Evolutionary conservation across 495 filamentous ascomycete genomes (phyloP), one percentile per base, ranked within the genome.

Genomic region (Aspergillus cavernicola): DNA sequence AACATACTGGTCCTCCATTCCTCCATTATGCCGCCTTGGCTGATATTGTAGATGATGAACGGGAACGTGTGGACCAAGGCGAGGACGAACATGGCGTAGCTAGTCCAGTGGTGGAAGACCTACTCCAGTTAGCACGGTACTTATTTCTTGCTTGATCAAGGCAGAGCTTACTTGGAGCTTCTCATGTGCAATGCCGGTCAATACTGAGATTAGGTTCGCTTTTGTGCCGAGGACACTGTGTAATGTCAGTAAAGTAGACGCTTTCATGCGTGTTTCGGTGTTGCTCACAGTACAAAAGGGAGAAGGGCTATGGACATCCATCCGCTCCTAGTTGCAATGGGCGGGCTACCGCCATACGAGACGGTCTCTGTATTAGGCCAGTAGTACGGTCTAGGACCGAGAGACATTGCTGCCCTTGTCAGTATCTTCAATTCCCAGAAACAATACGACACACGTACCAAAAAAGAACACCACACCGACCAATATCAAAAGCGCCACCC

Each of bases 101-200:
- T 64, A 2, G 70, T 70, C 78, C 78, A 83, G 28, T 75, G 72
- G 57, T 84, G 81, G 44, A 78, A 76, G 32, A 70, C 29, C 41
- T 59, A n/a, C 28, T 9, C 4, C 9, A 4, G 9, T 28, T 28
- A 28, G 9, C 1, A 2, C 10, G 28, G 11, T 53, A 16, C 43
- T 38, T 16, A 32, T 33, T 15, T 10, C 47, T 18, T 10, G 13
- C 18, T 39, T 16, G 18, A 2, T 16, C 11, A 20, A 19, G 18
- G 1, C 18, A 43, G 9, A 28, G 9, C 4, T 4, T 28, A 28
- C 24, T 9, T 28, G 24, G 9, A 84, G 63, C 46, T 78, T 78
- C 48, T 84, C 82, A 46, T 81, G 77, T 3, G 78, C 72, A 15
- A 82, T 69, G 0, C 80, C 77, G 0, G 80, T 85, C 10, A 83